A percentile compares a stretch with the other conserved stretches of the same genome.
phyloP scores from a whole-genome alignment of 2,329 filamentous ascomycete genomes.

The Aspergillus texensis region DNA sequence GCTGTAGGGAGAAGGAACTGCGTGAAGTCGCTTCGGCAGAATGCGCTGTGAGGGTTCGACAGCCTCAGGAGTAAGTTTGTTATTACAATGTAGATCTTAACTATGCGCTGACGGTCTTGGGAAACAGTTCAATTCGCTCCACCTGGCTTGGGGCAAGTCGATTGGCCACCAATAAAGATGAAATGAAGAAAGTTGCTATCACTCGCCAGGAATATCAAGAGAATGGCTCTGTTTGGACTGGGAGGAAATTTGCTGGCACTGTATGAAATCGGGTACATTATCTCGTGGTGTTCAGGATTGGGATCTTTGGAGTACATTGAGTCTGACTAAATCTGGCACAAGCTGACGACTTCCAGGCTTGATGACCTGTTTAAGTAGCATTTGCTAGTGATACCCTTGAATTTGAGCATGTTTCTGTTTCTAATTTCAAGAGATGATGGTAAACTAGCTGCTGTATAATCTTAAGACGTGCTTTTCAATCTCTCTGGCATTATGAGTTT shows the following conservation, averaged over 20 bases:
- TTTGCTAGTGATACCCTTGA: constrained; percentile 18
- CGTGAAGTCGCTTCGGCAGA: constrained; percentile 72
- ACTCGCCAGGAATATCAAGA: constrained; percentile 91
- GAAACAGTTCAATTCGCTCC: constrained; percentile 66
- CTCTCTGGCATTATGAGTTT: neutral
- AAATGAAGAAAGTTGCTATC: constrained; percentile 69
- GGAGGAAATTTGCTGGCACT: constrained; percentile 65
- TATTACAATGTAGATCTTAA: constrained; percentile 5
- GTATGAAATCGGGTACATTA: constrained; percentile 14
- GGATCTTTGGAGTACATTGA: neutral
- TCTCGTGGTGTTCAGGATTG: constrained; percentile 5
- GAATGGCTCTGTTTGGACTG: constrained; percentile 73
- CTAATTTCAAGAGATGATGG: neutral
- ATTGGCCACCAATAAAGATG: constrained; percentile 69
- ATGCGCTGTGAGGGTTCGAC: constrained; percentile 73
- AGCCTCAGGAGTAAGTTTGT: constrained; percentile 60
- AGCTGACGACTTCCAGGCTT: neutral
- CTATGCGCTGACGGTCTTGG: constrained; percentile 13
- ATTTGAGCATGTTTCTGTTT: neutral
- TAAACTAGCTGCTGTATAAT: neutral
- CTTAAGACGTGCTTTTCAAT: neutral
- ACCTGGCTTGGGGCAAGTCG: constrained; percentile 85
- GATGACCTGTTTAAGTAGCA: neutral
- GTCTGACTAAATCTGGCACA: constrained; percentile 4
- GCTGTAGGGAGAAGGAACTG: constrained; percentile 64